A percentile compares a stretch with the other conserved stretches of the same genome.
These are phyloP conservation scores for Gomphus bonarii DNA, from an alignment of 1,284 basidiomycete genomes.

Conservation along the genomic window DNA sequence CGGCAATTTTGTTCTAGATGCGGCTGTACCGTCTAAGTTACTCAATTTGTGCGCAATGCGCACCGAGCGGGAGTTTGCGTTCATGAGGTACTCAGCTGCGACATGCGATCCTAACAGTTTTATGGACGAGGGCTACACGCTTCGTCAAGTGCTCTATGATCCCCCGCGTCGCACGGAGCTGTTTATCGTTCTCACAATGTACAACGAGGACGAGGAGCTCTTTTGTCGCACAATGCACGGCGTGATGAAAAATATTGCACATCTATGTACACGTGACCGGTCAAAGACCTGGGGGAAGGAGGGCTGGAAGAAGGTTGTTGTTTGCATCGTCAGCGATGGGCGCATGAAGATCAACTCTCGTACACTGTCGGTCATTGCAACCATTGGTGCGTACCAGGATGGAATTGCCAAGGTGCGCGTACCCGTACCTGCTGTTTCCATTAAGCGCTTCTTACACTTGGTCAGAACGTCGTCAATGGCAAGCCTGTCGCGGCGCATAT, in stretches of 20 bases:
- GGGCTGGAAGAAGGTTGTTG: conserved; percentile 89
- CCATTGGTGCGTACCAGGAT: conserved; percentile 69
- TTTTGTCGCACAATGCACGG: conserved; percentile 88
- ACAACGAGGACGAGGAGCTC: conserved; percentile 66
- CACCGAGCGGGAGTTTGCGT: conserved; percentile 83
- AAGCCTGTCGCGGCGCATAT: conserved; percentile 86
- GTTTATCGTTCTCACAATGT: conserved; percentile 78
- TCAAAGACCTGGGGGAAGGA: conserved; percentile 94
- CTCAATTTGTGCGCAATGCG: conserved; percentile 67
- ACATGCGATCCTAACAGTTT: conserved; percentile 92
- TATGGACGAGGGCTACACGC: conserved; percentile 66
- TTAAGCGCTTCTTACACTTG: not conserved
- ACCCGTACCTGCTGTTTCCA: not conserved
- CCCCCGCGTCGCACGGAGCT: conserved; percentile 61
- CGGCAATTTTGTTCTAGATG: conserved; percentile 85
- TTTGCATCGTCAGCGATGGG: conserved; percentile 51
- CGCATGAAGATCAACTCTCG: conserved; percentile 79
- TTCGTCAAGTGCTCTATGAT: conserved; percentile 75
- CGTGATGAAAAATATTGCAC: conserved; percentile 81
- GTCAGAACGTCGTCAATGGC: conserved; percentile 71
- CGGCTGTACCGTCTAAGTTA: conserved; percentile 76
- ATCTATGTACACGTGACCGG: conserved; percentile 71
- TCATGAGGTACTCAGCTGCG: conserved; percentile 91
- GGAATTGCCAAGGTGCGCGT: conserved; percentile 72
- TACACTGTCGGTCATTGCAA: conserved; percentile 76